Base-by-base conservation (phyloP, 2,329 filamentous ascomycete species). In the Diaporthe humulicola region DNA sequence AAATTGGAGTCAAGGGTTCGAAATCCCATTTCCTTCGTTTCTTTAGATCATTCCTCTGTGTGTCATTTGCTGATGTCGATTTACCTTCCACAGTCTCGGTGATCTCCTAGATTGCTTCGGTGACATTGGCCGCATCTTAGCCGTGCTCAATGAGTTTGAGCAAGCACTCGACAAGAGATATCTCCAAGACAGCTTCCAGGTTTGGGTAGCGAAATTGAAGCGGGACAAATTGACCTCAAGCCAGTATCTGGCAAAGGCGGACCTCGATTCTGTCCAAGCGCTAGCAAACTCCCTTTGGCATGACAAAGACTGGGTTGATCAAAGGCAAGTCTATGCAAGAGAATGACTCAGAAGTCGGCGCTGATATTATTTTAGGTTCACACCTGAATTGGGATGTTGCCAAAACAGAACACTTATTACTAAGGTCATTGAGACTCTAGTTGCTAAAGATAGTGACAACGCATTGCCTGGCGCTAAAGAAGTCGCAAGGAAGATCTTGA, bases 291-390 rank as follows among this genome's bases (percentile, higher is more conserved):
- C 42, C 2, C 33, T 64, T n/a, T 72, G 70, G 70, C 28, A 25
- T 10, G 57, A 72, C 45, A n/a, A 40, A 10, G 70, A 9, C 33
- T 72, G 70, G 70, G 45, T 72, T n/a, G 10, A 40, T 33, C n/a
- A 33, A 17, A 25, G 52, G 70, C 8, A 50, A 64, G 70, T 50
- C 17, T 14, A 45, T 3, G 5, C 3, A 10, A 17, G 14, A 15
- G 2, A n/a, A 42, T 45, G 7, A 19, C 17, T 2, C 40, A 14
- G 19, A 5, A 10, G 22, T 8, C 7, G 33, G n/a, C 30, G 33
- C 56, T 72, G 56, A 72, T n/a, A 72, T n/a, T n/a, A 50, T 9
- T 28, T 4, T 30, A 72, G 70, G 1, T 14, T 72, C 7, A 61
- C 54, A 19, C 33, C 33, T 15, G 52, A 42, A 4, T 4, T 54